phyloP scores from a whole-genome alignment of 1,139 yeast species.

The Trichomonascaceae sp. region DNA sequence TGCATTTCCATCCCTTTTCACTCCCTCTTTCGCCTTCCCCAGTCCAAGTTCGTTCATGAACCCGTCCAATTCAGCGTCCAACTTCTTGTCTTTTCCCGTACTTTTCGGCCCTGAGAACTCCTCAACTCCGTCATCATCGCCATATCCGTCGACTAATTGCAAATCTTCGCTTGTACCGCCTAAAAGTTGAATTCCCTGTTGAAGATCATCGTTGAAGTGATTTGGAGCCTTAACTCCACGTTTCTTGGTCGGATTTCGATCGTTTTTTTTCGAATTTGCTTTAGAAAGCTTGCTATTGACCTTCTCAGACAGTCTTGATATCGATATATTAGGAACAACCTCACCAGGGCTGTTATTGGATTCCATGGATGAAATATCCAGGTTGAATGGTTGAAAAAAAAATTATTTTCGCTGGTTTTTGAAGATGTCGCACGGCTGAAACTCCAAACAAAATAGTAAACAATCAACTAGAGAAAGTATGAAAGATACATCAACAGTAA shows the following conservation, averaged over 20 bases:
- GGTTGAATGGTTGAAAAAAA: not conserved
- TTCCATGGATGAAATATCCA: conserved; percentile 6
- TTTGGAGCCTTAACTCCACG: not conserved
- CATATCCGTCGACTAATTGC: conserved; percentile 45
- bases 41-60: conserved; percentile 71
- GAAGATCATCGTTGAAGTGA: conserved; percentile 1
- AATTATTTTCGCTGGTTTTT: not conserved
- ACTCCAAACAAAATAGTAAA: not conserved
- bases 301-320: conserved; percentile 18
- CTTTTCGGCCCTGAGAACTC: conserved; percentile 30
- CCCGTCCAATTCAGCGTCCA: conserved; percentile 47
- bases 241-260: conserved; percentile 6
- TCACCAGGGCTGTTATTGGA: not conserved
- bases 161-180: conserved; percentile 70
- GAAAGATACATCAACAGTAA: not conserved
- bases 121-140: conserved; percentile 44
- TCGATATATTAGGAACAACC: conserved; percentile 13
- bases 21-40: conserved; percentile 16
- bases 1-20: conserved; percentile 19
- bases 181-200: conserved; percentile 34
- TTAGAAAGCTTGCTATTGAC: conserved; percentile 16
- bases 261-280: conserved; percentile 11
- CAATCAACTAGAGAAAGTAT: not conserved
- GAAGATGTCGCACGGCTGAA: conserved; percentile 4
- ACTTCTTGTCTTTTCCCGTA: conserved; percentile 15